phyloP scores from a whole-genome alignment of 805 yeast species.

The Blastobotrys robertii region DNA sequence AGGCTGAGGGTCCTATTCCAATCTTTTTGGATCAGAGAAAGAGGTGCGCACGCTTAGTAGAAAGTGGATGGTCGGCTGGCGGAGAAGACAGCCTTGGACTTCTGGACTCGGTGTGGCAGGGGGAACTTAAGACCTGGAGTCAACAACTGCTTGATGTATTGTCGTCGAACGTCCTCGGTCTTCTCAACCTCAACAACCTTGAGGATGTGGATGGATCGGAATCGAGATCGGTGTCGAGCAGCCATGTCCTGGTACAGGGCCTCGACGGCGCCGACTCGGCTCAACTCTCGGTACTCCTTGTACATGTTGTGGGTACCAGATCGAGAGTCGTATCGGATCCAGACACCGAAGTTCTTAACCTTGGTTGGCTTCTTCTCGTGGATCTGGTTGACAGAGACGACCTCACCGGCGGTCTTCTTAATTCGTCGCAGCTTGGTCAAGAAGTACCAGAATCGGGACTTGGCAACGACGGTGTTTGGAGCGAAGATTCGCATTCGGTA shows the following conservation, averaged over 20 bases:
- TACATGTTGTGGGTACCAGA: constrained; percentile 99
- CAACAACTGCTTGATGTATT: constrained; percentile 95
- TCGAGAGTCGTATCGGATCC: constrained; percentile 99
- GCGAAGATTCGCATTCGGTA: constrained; percentile 99
- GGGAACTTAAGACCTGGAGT: constrained; percentile 97
- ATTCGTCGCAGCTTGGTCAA: constrained; percentile 98
- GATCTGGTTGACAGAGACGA: constrained; percentile 85
- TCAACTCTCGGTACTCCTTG: constrained; percentile 99
- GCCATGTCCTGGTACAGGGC: constrained; percentile 99
- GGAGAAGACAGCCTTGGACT: constrained; percentile 79
- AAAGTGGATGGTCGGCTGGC: constrained; percentile 94
- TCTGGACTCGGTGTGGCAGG: constrained; percentile 98
- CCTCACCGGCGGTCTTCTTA: constrained; percentile 99
- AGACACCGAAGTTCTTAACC: constrained; percentile 99
- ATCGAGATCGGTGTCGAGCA: constrained; percentile 99
- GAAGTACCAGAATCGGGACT: constrained; percentile 99
- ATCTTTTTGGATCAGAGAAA: constrained; percentile 1
- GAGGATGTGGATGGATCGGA: constrained; percentile 98
- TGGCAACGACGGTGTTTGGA: constrained; percentile 97
- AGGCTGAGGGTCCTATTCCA: neutral
- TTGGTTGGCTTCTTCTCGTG: constrained; percentile 95
- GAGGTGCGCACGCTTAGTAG: constrained; percentile 50
- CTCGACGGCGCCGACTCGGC: constrained; percentile 98
- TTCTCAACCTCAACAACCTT: constrained; percentile 98
- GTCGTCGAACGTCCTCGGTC: constrained; percentile 98